Percentiles rank a stretch among this genome's conserved stretches.
Conservation (phyloP, 805 yeast species). For the Metschnikowia similis region DNA sequence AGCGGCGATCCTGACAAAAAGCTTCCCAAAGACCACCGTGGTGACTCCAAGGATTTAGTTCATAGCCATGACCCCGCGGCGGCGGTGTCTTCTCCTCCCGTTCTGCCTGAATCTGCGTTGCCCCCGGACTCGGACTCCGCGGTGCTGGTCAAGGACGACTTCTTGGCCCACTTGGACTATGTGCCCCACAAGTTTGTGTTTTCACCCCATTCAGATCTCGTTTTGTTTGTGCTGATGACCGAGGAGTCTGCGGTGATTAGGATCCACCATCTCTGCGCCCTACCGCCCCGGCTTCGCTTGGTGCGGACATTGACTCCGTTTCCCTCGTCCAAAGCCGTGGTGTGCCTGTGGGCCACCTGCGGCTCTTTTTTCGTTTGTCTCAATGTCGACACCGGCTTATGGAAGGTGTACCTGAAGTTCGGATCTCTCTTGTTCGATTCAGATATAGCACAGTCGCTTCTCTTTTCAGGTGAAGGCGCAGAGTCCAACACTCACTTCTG, state of each 20-base stretch:
- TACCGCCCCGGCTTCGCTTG: background rate
- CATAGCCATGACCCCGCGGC: background rate
- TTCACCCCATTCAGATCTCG: conserved; percentile 15
- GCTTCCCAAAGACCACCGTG: background rate
- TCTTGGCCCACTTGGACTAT: conserved; percentile 6
- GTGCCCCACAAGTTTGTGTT: conserved; percentile 7
- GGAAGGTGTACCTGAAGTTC: conserved; percentile 33
- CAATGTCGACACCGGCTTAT: conserved; percentile 19
- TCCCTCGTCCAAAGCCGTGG: background rate
- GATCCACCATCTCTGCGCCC: background rate
- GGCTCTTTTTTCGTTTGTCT: conserved; percentile 30
- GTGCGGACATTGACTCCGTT: background rate
- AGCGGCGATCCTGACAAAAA: background rate
- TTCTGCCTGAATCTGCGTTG: background rate
- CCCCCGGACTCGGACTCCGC: background rate
- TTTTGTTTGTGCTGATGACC: conserved; percentile 3
- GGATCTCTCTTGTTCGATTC: conserved; percentile 31
- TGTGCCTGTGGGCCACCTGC: conserved; percentile 30
- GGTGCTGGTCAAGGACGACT: conserved; percentile 4
- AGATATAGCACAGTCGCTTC: conserved; percentile 1
- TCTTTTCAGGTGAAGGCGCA: background rate
- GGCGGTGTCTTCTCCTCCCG: background rate
- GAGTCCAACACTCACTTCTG: conserved; percentile 19
- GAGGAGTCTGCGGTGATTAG: background rate
- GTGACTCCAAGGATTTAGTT: background rate